Evolutionary conservation across 2,329 filamentous ascomycete species (phyloP).

Genomic region (Lasiodiplodia sp.): DNA sequence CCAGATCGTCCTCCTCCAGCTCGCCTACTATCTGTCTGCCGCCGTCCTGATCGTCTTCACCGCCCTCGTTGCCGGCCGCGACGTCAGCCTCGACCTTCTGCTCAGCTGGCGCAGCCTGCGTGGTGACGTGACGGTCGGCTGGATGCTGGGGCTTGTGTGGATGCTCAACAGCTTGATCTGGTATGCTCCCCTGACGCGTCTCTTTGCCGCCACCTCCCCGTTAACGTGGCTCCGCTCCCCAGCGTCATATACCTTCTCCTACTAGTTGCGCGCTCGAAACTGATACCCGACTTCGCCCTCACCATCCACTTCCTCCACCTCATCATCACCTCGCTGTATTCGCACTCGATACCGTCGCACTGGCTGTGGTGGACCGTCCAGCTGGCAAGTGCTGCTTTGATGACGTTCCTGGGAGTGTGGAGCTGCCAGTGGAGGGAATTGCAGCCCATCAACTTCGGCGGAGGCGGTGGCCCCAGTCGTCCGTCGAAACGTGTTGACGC

Average conservation of each 20-base stretch:
- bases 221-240: conserved; percentile 30
- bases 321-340: conserved; percentile 78
- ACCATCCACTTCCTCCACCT: conserved; percentile 88
- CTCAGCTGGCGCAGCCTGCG: conserved; percentile 70
- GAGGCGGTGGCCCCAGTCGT: conserved; percentile 48
- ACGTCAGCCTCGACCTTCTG: conserved; percentile 65
- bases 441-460: conserved; percentile 85
- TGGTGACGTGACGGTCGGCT: conserved; percentile 73
- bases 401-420: conserved; percentile 82
- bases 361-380: conserved; percentile 86
- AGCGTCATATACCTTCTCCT: conserved; percentile 86
- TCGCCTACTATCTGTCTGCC: conserved; percentile 69
- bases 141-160: conserved; percentile 74
- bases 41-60: conserved; percentile 71
- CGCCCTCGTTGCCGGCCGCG: conserved; percentile 68
- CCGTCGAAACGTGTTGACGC: conserved; percentile 34
- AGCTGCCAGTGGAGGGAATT: conserved; percentile 90
- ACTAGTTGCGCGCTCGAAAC: conserved; percentile 86
- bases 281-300: conserved; percentile 92
- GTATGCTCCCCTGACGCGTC: conserved; percentile 54
- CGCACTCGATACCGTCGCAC: conserved; percentile 76
- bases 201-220: neutral
- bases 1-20: conserved; percentile 71
- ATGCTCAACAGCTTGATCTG: conserved; percentile 69
- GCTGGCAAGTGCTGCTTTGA: conserved; percentile 65